These are phyloP conservation scores for Gastrolobium villosum DNA, from an alignment of 306 rosid species.

Conservation along the genomic window DNA sequence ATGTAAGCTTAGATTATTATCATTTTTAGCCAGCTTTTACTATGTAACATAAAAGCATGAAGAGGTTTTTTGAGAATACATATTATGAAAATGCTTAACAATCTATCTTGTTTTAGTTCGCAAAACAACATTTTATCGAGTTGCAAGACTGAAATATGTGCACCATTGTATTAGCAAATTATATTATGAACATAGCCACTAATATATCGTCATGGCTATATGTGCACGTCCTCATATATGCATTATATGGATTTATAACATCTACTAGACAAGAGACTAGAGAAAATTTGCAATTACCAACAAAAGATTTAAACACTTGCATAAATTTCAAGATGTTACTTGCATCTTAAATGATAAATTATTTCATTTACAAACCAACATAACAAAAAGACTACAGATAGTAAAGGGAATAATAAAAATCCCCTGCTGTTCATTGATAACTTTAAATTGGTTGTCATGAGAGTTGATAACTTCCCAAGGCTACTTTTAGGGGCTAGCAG, in stretches of 20 bases:
- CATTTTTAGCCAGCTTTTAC: too few species aligned
- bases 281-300: neutral
- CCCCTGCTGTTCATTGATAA: neutral
- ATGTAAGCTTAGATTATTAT: too few species aligned
- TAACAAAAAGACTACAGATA: constrained; percentile 14
- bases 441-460: constrained; percentile 32
- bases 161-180: neutral
- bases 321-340: neutral
- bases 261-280: neutral
- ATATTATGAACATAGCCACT: neutral
- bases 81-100: neutral
- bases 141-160: neutral
- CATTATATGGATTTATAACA: neutral
- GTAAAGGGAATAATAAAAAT: constrained; percentile 7
- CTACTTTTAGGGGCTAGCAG: too few species aligned
- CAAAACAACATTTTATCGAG: neutral
- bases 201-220: too few species aligned
- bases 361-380: constrained; percentile 21
- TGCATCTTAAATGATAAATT: neutral
- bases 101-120: neutral
- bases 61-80: neutral
- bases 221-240: neutral
- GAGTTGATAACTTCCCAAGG: too few species aligned
- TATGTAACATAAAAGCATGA: too few species aligned
- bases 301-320: neutral